Evolutionary conservation across 2,329 filamentous ascomycete genomes (phyloP).

Genomic region (Botrytis deweyae): DNA sequence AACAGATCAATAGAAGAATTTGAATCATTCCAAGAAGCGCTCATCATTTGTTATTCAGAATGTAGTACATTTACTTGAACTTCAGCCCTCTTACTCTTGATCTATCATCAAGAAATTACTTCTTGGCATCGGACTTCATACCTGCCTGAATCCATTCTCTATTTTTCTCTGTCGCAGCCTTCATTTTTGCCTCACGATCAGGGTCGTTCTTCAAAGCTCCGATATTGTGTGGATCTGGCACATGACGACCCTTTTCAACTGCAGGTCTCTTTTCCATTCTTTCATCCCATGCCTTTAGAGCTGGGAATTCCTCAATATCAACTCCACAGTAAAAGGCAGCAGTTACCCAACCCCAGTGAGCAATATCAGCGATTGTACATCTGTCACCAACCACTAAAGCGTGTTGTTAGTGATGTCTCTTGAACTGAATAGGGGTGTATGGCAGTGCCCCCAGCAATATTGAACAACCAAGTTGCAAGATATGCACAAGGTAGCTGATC

Average conservation of each 20-base stretch:
- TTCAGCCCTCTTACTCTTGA: neutral
- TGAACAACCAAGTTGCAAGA: neutral
- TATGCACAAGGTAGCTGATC: too few species aligned
- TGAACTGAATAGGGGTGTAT: neutral
- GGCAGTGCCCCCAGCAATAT: neutral
- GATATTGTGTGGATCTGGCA: constrained; percentile 66
- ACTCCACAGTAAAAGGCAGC: constrained; percentile 51
- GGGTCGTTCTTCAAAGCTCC: constrained; percentile 47
- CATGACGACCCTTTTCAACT: constrained; percentile 72
- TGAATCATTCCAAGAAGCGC: neutral
- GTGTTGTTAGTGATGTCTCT: neutral
- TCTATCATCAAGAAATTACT: constrained; percentile 21
- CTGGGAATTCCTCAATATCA: constrained; percentile 72
- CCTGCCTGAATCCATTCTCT: constrained; percentile 65
- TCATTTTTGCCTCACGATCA: constrained; percentile 48
- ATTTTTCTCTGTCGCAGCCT: constrained; percentile 53
- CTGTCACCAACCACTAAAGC: constrained; percentile 60
- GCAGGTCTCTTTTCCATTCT: constrained; percentile 66
- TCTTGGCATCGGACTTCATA: constrained; percentile 50
- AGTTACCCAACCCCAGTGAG: constrained; percentile 43
- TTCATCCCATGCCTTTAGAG: constrained; percentile 75
- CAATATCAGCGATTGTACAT: constrained; percentile 74
- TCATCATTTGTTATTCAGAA: neutral
- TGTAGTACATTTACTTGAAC: too few species aligned
- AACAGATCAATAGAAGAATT: neutral